Base-by-base conservation (phyloP, 352 stramenopile species). In the Thalassiosira livingstoniorum region DNA sequence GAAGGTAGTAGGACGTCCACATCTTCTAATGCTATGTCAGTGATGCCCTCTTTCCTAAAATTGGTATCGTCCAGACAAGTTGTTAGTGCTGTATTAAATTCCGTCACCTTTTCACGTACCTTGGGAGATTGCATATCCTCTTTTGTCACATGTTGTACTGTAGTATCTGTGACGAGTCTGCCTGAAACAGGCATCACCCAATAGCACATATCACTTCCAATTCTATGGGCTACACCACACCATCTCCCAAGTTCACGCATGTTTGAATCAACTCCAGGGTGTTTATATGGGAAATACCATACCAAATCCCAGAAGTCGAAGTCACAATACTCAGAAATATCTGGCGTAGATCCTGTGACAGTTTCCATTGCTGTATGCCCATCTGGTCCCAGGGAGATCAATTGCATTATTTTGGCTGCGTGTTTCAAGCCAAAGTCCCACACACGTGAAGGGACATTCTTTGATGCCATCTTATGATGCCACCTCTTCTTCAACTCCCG, bases 291-390 rank as follows among this genome's bases (percentile, higher is more conserved):
- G 2, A 42, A 47, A 27, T 83, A 87, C 74, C 75, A 87, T 11
- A 87, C 80, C 1, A 73, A 57, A 29, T 90, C 77, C 15, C 77
- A 90, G 27, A 83, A 88, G 1, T 74, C 54, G 64, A 90, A 90
- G 29, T 86, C 75, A 21, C 64, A n/a, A 11, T 63, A 82, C 23
- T 37, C 29, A 2, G 57, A 65, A 4, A 65, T 65, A 43, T 65
- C 57, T 45, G 57, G 57, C 1, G 29, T 65, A n/a, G 39, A 7
- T 2, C 57, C 57, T 23, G 27, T 43, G 23, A 65, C 57, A 25
- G 39, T 7, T 18, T 65, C 57, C 1, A 29, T 29, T 4, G 5
- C 60, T 25, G 60, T 53, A 3, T n/a, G 3, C 0, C 54, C 51
- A 1, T 78, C 18, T 13, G 2, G 2, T 25, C 35, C 29, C 23